Percentiles rank a stretch among this genome's conserved stretches.
Conservation (phyloP, 768 basidiomycete genomes). For the Tricholoma hemisulphureum region DNA sequence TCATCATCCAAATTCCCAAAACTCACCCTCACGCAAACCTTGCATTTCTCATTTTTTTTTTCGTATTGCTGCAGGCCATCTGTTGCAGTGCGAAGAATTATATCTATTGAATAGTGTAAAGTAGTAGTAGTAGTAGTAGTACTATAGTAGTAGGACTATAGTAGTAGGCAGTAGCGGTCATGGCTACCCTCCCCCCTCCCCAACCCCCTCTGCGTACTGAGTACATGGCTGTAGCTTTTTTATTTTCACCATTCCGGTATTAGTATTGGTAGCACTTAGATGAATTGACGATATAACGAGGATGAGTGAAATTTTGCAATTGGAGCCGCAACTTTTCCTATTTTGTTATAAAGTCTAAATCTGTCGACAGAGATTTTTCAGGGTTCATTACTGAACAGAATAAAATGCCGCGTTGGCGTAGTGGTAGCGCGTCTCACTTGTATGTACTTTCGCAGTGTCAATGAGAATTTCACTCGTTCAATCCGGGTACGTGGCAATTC, state of each 20-base stretch:
- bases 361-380: background rate
- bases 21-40: background rate
- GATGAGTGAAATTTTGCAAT: no score
- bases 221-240: no score
- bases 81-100: background rate
- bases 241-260: no score
- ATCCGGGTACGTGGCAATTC: constrained; percentile 15
- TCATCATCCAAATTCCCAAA: background rate
- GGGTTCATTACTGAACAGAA: background rate
- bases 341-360: no score
- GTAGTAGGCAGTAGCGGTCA: no score
- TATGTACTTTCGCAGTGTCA: background rate
- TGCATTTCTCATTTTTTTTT: background rate
- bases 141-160: no score
- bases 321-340: no score
- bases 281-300: no score
- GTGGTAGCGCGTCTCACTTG: constrained; percentile 15
- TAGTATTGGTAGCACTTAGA: no score
- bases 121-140: background rate
- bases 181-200: no score
- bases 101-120: background rate
- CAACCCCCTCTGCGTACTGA: no score
- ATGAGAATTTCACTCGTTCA: constrained; percentile 20
- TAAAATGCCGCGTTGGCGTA: constrained; percentile 13
- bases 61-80: background rate